Conservation (phyloP, 139 green algal species). For the Chlorella sp. region DNA sequence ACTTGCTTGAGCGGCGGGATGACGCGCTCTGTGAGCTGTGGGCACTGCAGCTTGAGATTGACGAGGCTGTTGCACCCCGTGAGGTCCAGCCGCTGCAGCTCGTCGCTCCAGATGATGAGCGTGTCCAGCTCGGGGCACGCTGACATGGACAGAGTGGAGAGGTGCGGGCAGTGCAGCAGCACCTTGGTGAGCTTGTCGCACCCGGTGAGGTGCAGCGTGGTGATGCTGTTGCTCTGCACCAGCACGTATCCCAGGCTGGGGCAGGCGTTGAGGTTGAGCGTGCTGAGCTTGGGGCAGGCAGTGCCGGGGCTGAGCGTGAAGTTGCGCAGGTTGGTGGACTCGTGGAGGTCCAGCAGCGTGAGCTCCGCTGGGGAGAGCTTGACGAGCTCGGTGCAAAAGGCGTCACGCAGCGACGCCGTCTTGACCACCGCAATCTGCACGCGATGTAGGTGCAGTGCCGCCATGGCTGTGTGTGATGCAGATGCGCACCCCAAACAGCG, state of each 20-base stretch:
- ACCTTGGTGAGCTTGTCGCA: conserved; percentile 59
- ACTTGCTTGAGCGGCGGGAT: conserved; percentile 28
- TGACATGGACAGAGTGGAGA: conserved; percentile 39
- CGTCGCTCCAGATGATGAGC: conserved; percentile 67
- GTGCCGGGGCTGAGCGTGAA: conserved; percentile 53
- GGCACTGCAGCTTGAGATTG: conserved; percentile 46
- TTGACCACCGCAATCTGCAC: conserved; percentile 53
- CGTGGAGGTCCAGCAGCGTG: conserved; percentile 39
- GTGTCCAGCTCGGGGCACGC: conserved; percentile 32
- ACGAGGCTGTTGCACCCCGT: conserved; percentile 36
- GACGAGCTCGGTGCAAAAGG: conserved; percentile 66
- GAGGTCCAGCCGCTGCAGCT: conserved; percentile 55
- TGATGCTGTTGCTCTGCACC: conserved; percentile 53
- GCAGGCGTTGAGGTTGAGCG: conserved; percentile 51
- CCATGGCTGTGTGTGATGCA: not conserved
- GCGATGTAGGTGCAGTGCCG: no score
- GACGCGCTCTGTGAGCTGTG: conserved; percentile 30
- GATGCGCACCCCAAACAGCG: no score
- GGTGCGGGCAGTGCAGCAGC: conserved; percentile 65
- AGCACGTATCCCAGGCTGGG: conserved; percentile 56
- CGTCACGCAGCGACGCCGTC: conserved; percentile 55
- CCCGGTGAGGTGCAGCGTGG: conserved; percentile 40
- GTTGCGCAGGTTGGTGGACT: conserved; percentile 57
- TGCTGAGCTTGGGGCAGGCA: conserved; percentile 53
- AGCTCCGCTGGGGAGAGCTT: conserved; percentile 68